Evolutionary conservation across 306 rosid genomes (phyloP), one percentile per base, ranked within the genome.

Genomic region (Lablab purpureus): DNA sequence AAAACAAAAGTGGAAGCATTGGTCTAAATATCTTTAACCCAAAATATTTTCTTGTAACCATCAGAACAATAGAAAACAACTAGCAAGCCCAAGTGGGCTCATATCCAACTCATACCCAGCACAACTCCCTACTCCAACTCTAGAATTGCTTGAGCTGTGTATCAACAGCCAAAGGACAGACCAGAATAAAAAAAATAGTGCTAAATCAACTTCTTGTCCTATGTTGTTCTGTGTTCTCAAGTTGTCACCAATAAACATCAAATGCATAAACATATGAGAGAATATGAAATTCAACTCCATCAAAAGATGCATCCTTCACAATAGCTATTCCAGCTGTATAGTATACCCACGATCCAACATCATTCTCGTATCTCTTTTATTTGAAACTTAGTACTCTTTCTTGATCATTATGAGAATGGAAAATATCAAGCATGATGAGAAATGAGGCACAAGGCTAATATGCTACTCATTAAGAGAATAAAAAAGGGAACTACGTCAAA

Each of bases 391-490:
- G 47, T 67, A 17, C 72, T 64, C 67, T 14, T 64, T 80, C 74
- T 49, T 30, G 67, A 59, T 68, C 40, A 68, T 68, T 58, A 51
- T 27, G 68, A 60, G 67, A 62, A 75, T 18, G 65, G 43, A 7
- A 76, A 77, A 76, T 51, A 71, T 55, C 18, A 72, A 55, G 54
- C 71, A 77, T 22, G 37, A 54, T 45, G 17, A 54, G 51, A 37
- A 81, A 27, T 58, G 67, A 49, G 51, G 81, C 50, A 58, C 36
- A 60, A 62, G 23, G 56, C 19, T 52, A 10, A 64, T 77, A 82
- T 15, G 52, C 49, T 18, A 15, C 62, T 72, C 28, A 65, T 83
- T 70, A 69, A 52, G 67, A 82, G 69, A 12, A 23, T 68, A 1
- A 68, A 45, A 15, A 30, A 2, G 5, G 21, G 27, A 2, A 18